phyloP scores from a whole-genome alignment of 495 filamentous ascomycete genomes.

The Tuber brumale region DNA sequence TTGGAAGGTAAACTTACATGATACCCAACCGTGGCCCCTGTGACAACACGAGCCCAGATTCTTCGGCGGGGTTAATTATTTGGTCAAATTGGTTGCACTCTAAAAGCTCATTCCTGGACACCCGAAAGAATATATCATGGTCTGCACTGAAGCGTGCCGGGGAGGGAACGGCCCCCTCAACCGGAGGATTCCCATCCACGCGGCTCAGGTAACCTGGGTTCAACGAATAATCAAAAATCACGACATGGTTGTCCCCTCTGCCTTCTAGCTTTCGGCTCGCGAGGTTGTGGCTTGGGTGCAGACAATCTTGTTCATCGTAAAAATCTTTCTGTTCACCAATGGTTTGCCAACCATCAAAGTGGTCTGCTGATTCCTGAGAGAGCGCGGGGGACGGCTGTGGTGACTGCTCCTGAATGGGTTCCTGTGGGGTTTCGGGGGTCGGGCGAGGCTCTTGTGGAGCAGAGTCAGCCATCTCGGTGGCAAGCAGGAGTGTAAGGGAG shows the following conservation, averaged over 20 bases:
- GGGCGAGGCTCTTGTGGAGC: too few relatives aligned
- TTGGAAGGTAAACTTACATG: background rate
- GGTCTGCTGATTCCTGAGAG: too few relatives aligned
- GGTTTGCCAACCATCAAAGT: background rate
- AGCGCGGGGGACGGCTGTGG: too few relatives aligned
- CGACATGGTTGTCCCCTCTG: background rate
- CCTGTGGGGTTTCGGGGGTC: background rate
- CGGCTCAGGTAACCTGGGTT: background rate
- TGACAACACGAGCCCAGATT: too few relatives aligned
- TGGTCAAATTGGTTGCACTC: background rate
- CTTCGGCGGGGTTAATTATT: background rate
- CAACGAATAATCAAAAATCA: background rate
- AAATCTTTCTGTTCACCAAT: background rate
- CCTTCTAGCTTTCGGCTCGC: background rate
- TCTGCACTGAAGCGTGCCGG: background rate
- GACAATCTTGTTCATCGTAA: background rate
- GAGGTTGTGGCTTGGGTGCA: background rate
- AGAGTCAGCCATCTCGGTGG: background rate
- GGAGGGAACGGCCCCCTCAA: background rate
- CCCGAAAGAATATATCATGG: background rate
- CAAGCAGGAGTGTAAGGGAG: background rate
- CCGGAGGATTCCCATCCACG: background rate
- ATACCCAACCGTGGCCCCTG: background rate
- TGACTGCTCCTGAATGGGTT: background rate
- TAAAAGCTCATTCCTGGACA: background rate